phyloP scores from a whole-genome alignment of 176 grass and related monocot species.

The Leersia perrieri region DNA sequence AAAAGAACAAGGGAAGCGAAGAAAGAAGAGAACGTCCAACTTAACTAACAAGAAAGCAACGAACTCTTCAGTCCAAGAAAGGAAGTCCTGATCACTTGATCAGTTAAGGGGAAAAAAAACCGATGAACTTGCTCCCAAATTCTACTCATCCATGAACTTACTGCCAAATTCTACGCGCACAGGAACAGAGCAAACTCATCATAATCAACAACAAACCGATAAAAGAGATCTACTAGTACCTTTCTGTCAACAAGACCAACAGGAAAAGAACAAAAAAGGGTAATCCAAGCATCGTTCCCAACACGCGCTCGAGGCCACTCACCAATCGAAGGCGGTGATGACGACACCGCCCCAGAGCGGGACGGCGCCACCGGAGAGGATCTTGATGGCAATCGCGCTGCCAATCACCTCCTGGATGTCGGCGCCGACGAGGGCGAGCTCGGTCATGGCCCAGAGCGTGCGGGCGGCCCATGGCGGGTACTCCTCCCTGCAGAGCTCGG shows the following conservation, averaged over 20 bases:
- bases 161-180: conserved; percentile 1
- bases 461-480: conserved; percentile 67
- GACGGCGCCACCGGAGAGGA: conserved; percentile 62
- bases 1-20: not conserved
- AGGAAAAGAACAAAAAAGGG: not conserved
- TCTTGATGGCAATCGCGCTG: conserved; percentile 92
- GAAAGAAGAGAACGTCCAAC: not conserved
- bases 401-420: conserved; percentile 97
- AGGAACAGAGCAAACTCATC: not conserved
- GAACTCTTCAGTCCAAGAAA: not conserved
- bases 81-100: not conserved
- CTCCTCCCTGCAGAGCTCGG: conserved; percentile 85
- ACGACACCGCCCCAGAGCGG: conserved; percentile 88
- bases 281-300: not conserved
- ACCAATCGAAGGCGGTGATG: conserved; percentile 89
- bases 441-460: conserved; percentile 82
- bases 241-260: not conserved
- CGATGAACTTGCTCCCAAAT: not conserved
- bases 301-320: not conserved
- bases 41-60: conserved; percentile 10
- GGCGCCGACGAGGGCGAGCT: conserved; percentile 78
- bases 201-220: not conserved
- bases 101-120: not conserved
- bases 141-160: conserved; percentile 11
- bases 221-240: not conserved